A percentile compares a stretch with the other conserved stretches of the same genome.
These are phyloP conservation scores for Hemisphaericaspora lyxosophila DNA, from an alignment of 1,139 yeast genomes.

Conservation along the genomic window DNA sequence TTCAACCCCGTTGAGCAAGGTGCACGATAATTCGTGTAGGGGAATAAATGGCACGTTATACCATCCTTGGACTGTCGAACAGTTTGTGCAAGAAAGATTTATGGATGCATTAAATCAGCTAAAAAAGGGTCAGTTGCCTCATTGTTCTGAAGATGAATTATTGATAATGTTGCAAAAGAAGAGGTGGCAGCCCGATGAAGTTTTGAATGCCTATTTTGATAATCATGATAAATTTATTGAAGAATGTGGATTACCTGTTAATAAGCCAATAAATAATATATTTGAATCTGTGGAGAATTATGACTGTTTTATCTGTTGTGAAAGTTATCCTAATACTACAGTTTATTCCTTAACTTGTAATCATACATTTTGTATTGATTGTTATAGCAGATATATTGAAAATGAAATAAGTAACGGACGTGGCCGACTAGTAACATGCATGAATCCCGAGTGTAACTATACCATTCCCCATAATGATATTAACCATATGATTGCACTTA, in stretches of 20 bases:
- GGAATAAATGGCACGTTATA: constrained; percentile 19
- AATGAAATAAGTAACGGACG: constrained; percentile 50
- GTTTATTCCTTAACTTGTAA: constrained; percentile 64
- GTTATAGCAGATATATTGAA: constrained; percentile 62
- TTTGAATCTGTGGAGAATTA: constrained; percentile 29
- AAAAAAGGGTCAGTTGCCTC: constrained; percentile 28
- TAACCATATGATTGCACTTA: constrained; percentile 17
- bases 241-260: constrained; percentile 48
- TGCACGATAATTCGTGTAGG: constrained; percentile 6
- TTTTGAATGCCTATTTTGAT: constrained; percentile 67
- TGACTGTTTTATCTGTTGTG: constrained; percentile 72
- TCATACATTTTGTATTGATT: constrained; percentile 67
- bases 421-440: constrained; percentile 60
- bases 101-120: constrained; percentile 20
- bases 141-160: constrained; percentile 41
- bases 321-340: constrained; percentile 35
- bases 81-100: constrained; percentile 24
- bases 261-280: constrained; percentile 16
- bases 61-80: constrained; percentile 29
- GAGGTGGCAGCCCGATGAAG: constrained; percentile 73
- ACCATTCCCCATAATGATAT: constrained; percentile 35
- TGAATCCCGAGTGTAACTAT: constrained; percentile 42
- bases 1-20: constrained; percentile 7
- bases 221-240: constrained; percentile 43
- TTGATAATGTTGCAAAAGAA: constrained; percentile 55